Evolutionary conservation across 441 rosid genomes (phyloP), one percentile per base, ranked within the genome.

Genomic region (Viola pubescens): DNA sequence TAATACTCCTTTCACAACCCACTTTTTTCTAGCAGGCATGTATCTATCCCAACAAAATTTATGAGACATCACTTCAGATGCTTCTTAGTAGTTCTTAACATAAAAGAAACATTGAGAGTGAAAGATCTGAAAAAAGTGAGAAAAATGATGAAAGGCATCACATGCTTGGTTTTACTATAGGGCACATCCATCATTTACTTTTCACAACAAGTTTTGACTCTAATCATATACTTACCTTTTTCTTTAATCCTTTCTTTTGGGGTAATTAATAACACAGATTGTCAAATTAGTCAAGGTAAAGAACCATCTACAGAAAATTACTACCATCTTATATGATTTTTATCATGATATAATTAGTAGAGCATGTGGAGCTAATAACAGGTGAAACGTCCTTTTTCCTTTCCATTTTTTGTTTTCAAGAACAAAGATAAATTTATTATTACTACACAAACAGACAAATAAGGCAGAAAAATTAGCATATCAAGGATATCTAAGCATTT

Each of bases 91-190:
- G n/a, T n/a, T n/a, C n/a, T 26, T 26, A 26, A 38, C 38, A 19
- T 11, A 4, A 58, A 11, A 3, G 3, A 34, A 9, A 3, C 34
- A 40, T 49, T 6, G 37, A 57, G 48, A 14, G 62, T 66, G 65
- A 72, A 69, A 60, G 67, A 56, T 48, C 8, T 65, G 39, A 62
- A 59, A 52, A 53, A 62, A 56, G 48, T 49, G 55, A 48, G 64
- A 62, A 61, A 19, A 61, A 19, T 19, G 42, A 51, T 34, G 16
- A 45, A 69, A 69, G 58, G 48, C 5, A 56, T 66, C 68, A 66
- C 77, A 66, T 70, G 75, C 69, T 64, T 70, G 63, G 57, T 70
- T 60, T 66, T 50, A 45, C 66, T 1, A 5, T 4, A 52, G 69
- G 67, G 38, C 4, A 46, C 62, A 63, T 11, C 13, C 65, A 73